Evolutionary conservation across 441 rosid genomes (phyloP), one percentile per base, ranked within the genome.

Genomic region (Melastoma candidum): DNA sequence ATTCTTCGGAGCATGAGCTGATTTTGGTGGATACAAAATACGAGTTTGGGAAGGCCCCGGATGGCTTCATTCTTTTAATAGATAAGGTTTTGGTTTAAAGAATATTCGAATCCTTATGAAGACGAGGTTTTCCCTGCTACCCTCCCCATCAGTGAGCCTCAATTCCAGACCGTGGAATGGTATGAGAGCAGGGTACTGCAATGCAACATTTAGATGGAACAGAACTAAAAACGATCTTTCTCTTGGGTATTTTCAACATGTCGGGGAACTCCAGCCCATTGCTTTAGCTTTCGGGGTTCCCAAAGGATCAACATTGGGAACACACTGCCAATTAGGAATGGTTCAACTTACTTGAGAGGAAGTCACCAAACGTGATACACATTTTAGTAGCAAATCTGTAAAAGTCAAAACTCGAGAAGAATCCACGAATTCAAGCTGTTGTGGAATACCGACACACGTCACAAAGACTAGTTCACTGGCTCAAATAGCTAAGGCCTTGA

Each of bases 181-280:
- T 66, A 90, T 90, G 53, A 94, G 66, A 47, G 99, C 97, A 64
- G 97, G 99, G 17, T 96, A 96, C 99, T n/a, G n/a, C n/a, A n/a
- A n/a, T 94, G 32, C 4, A 4, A 27, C 32, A 27, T 27, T 27
- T 27, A 27, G 32, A 27, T 27, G n/a, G n/a, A n/a, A n/a, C n/a
- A n/a, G n/a, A n/a, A n/a, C n/a, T n/a, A n/a, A n/a, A n/a, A n/a
- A n/a, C n/a, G n/a, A n/a, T n/a, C n/a, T n/a, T 27, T 27, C 4
- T 27, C 4, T 4, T 4, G 32, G 2, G 4, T 27, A 27, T 27
- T 27, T 27, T 27, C 4, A 4, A 27, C 32, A 27, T 2, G 32
- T 27, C 4, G 32, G 32, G 32, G 32, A 4, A n/a, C 32, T 27
- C 32, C 2, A 27, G 4, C 4, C 2, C 2, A 27, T 2, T 27